Evolutionary conservation across 169 alveolate species (phyloP).

Genomic region (Perkinsus chesapeaki): DNA sequence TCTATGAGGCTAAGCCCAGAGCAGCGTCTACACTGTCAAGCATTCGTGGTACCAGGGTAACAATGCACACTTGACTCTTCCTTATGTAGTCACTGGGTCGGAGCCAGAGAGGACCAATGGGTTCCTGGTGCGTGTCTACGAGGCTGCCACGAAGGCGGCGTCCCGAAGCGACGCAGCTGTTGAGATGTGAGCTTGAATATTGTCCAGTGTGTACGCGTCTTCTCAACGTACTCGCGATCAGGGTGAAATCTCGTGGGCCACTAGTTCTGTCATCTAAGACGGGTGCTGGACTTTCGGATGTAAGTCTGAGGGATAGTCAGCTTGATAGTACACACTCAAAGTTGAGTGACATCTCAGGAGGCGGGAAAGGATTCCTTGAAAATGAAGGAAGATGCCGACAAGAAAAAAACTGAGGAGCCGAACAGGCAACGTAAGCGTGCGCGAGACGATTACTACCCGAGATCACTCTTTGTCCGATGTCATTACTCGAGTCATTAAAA

Average conservation of each 20-base stretch:
- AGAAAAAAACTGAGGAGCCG: no score
- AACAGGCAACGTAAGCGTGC: no score
- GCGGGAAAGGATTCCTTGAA: no score
- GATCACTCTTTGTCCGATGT: no score
- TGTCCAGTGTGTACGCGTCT: background rate
- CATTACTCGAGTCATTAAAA: no score
- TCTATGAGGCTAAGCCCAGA: background rate
- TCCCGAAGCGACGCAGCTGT: background rate
- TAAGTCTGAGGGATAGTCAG: background rate
- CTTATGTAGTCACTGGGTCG: background rate
- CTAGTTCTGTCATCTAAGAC: background rate
- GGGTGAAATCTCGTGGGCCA: background rate
- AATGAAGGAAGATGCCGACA: no score
- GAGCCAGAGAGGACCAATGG: conserved; percentile 8
- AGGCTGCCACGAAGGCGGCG: background rate
- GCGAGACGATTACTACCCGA: no score
- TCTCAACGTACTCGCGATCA: background rate
- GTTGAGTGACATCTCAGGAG: no score
- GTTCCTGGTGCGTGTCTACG: background rate
- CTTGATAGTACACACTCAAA: background rate
- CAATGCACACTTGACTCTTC: no score
- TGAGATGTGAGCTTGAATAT: background rate
- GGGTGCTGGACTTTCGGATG: background rate
- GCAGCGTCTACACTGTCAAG: no score
- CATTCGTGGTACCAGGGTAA: no score